Conservation (phyloP, 352 stramenopile genomes). For the Phytopythium vexans region DNA sequence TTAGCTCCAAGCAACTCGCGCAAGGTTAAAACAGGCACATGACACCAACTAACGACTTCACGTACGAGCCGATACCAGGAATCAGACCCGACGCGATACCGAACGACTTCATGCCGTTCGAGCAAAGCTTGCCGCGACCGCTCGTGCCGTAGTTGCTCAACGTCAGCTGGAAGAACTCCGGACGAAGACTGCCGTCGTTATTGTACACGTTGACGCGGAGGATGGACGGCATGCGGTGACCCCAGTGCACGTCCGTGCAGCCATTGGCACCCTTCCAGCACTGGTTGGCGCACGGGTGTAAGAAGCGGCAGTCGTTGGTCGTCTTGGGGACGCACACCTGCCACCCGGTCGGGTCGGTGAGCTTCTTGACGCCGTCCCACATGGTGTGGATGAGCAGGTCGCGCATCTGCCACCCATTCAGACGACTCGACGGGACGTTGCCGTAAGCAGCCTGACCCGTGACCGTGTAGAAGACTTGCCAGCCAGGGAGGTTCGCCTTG, state of each 20-base stretch:
- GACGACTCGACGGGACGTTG: not conserved
- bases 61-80: too few species aligned
- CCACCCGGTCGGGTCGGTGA: conserved; percentile 3
- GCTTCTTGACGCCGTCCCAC: conserved; percentile 4
- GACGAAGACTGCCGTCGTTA: conserved; percentile 6
- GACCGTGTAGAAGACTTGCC: conserved; percentile 3
- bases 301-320: not conserved
- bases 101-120: too few species aligned
- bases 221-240: conserved; percentile 6
- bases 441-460: conserved; percentile 5
- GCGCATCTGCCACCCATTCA: conserved; percentile 8
- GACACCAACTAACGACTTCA: too few species aligned
- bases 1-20: too few species aligned
- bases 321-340: conserved; percentile 1
- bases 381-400: conserved; percentile 10
- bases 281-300: not conserved
- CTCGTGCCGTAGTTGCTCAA: conserved; percentile 5
- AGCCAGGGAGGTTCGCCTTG: not conserved
- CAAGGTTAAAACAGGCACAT: too few species aligned
- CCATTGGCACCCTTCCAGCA: not conserved
- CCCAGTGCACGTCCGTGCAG: conserved; percentile 5
- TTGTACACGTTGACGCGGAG: conserved; percentile 5
- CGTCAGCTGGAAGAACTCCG: conserved; percentile 6
- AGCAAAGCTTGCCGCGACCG: too few species aligned
- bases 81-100: too few species aligned